Evolutionary conservation across 805 yeast species (phyloP).

Genomic region (Starmerella etchellsii): DNA sequence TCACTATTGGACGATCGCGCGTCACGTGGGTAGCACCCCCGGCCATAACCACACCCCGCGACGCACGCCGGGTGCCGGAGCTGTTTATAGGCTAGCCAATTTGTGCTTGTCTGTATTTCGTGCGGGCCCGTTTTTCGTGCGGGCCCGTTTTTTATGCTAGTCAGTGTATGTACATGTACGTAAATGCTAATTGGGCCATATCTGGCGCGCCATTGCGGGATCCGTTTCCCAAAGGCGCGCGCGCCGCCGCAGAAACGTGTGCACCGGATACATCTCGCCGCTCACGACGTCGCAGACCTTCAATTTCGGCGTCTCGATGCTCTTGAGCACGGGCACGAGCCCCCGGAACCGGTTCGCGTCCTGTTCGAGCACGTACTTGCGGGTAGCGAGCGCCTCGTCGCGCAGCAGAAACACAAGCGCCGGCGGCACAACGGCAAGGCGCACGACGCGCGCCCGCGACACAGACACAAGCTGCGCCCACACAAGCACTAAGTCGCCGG

Average conservation of each 20-base stretch:
- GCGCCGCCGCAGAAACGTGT: not conserved
- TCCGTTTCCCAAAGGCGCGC: too few relatives aligned
- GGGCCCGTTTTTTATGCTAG: too few relatives aligned
- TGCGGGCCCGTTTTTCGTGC: too few relatives aligned
- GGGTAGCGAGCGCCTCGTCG: not conserved
- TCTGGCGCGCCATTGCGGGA: too few relatives aligned
- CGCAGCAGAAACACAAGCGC: not conserved
- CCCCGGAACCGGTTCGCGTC: constrained; percentile 1
- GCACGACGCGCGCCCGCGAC: not conserved
- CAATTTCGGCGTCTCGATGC: not conserved
- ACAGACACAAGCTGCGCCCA: not conserved
- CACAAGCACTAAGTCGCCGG: not conserved
- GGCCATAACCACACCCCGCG: too few relatives aligned
- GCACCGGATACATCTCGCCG: not conserved
- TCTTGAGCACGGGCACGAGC: not conserved
- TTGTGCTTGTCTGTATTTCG: too few relatives aligned
- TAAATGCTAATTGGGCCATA: too few relatives aligned
- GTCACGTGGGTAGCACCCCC: too few relatives aligned
- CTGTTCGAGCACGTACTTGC: constrained; percentile 3
- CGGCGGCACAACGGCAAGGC: not conserved
- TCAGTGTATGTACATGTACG: too few relatives aligned
- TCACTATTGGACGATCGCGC: constrained; percentile 3
- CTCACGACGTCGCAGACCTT: not conserved
- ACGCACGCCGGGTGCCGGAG: too few relatives aligned
- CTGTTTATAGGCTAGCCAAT: too few relatives aligned